Base-by-base conservation (phyloP, 768 basidiomycete species). In the Brasilioporus rufonigricans region DNA sequence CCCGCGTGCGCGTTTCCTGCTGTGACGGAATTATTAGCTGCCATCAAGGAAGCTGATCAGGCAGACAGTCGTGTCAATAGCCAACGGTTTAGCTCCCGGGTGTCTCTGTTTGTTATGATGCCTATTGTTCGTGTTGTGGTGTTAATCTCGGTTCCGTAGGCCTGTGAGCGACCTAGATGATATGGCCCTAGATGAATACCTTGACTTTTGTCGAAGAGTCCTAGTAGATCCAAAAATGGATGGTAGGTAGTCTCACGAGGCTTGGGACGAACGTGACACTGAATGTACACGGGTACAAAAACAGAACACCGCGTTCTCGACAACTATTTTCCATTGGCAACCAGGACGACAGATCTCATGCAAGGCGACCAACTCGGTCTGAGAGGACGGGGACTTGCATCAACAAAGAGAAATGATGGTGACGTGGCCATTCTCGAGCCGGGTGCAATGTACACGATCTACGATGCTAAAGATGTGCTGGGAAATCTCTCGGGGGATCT, bases 361-460 rank as follows among this genome's bases (percentile, higher is more conserved):
- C 50, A 16, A 27, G 35, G 18, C 12, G 51, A 56, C 13, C 50
- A 31, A 40, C 35, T 21, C 8, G 40, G 31, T 32, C 52, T 33
- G 39, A 49, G 43, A 45, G 59, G 46, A 23, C 35, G 47, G n/a
- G 46, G 57, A 23, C 50, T 61, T 29, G 18, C 59, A 44, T 35
- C 62, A 16, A 62, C 58, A 14, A 38, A 33, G 32, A 35, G 33
- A 39, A 57, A 53, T 19, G 54, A 44, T 16, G 56, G 27, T 19
- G 51, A 57, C 18, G 44, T 19, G 44, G 57, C 31, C 27, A 36
- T 55, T n/a, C 72, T 58, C 24, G 74, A 74, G 64, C 82, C 88
- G 4, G 91, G 87, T 2, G 80, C 82, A 56, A 70, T 71, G 47
- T 84, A 87, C 71, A 73, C 73, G 46, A 80, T 92, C 45, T 91